These are phyloP conservation scores for Coffea humblotiana DNA, from an alignment of 305 asterid species.

Conservation along the genomic window DNA sequence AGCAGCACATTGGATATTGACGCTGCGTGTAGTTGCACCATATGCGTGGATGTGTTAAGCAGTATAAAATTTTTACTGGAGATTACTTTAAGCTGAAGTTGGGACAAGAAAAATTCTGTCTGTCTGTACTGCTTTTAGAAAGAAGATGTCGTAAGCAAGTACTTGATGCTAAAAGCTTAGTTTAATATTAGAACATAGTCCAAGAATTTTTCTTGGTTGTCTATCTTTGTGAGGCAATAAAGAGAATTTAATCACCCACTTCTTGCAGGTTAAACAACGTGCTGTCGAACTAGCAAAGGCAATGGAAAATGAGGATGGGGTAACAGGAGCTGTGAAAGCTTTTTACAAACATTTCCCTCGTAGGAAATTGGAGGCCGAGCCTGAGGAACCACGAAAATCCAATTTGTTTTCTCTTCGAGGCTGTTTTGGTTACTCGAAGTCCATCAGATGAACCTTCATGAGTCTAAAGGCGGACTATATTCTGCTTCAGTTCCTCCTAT, in stretches of 20 bases:
- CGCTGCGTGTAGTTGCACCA: not conserved
- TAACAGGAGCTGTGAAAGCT: slow-evolving; percentile 85
- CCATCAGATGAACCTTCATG: not conserved
- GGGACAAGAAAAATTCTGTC: too few species aligned
- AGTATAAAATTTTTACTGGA: not conserved
- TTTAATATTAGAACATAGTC: not conserved
- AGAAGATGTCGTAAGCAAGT: too few species aligned
- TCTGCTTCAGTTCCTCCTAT: not conserved
- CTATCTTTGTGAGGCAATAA: not conserved
- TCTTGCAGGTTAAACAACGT: slow-evolving; percentile 61
- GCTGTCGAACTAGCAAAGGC: slow-evolving; percentile 79
- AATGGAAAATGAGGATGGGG: slow-evolving; percentile 97
- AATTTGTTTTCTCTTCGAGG: slow-evolving; percentile 44
- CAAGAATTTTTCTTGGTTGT: not conserved
- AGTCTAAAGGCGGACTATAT: not conserved
- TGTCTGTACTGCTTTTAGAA: not conserved
- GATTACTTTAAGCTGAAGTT: not conserved
- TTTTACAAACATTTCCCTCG: slow-evolving; percentile 72
- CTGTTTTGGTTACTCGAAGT: slow-evolving; percentile 50
- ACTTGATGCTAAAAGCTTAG: too few species aligned
- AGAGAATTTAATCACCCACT: not conserved
- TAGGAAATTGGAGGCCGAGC: slow-evolving; percentile 44
- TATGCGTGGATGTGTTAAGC: not conserved
- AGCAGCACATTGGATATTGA: too few species aligned
- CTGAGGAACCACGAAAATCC: slow-evolving; percentile 40